Percentiles rank a stretch among this genome's conserved stretches.
Conservation (phyloP, 1,284 basidiomycete species). For the Retiboletus flavoniger region DNA sequence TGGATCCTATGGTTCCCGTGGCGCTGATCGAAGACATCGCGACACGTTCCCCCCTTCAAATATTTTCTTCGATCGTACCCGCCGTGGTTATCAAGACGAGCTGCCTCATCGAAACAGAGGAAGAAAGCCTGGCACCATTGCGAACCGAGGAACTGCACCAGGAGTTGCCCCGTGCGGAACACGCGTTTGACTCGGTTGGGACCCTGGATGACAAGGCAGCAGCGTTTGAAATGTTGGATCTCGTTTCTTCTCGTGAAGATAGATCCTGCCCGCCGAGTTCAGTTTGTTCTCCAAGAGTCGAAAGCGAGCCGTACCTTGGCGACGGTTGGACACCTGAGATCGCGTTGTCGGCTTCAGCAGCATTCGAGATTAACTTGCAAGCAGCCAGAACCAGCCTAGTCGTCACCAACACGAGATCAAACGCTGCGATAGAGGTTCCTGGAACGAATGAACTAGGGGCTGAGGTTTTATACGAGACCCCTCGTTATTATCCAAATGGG, state of each 20-base stretch:
- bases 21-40: conserved; percentile 7
- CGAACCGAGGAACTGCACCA: neutral
- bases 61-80: conserved; percentile 1
- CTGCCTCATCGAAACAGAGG: neutral
- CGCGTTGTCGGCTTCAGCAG: neutral
- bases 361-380: neutral
- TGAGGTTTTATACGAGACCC: conserved; percentile 2
- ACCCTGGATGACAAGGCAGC: neutral
- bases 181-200: neutral
- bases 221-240: neutral
- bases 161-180: neutral
- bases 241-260: neutral
- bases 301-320: neutral
- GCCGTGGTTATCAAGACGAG: conserved; percentile 13
- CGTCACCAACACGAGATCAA: neutral
- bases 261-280: neutral
- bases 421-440: neutral
- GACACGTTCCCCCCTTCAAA: conserved; percentile 18
- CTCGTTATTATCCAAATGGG: neutral
- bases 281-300: neutral
- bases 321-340: neutral
- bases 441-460: neutral
- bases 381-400: neutral
- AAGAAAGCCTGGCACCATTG: neutral
- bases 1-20: neutral